Evolutionary conservation across 202 grass and related monocot species (phyloP).

Genomic region (Setaria viridis): DNA sequence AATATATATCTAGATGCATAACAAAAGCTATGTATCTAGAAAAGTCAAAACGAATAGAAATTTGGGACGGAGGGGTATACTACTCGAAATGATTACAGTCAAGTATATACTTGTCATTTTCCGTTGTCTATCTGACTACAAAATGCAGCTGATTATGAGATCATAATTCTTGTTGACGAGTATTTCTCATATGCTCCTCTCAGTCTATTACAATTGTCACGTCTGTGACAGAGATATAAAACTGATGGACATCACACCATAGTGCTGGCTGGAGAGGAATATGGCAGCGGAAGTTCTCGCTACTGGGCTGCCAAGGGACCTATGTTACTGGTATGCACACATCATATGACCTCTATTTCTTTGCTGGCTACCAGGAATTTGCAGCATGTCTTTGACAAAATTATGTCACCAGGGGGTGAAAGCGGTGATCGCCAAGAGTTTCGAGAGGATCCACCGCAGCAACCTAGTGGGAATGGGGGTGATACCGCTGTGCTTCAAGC

Average conservation of each 20-base stretch:
- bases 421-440: conserved; percentile 94
- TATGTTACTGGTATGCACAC: conserved; percentile 66
- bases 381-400: conserved; percentile 2
- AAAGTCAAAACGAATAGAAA: too few species aligned
- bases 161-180: neutral
- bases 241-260: conserved; percentile 73
- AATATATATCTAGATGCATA: too few species aligned
- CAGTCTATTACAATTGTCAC: neutral
- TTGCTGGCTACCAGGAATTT: neutral
- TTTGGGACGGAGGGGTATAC: neutral
- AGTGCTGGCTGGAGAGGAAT: conserved; percentile 88
- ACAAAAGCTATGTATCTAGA: too few species aligned
- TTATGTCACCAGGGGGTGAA: conserved; percentile 79
- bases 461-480: conserved; percentile 97
- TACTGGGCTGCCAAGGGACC: conserved; percentile 97
- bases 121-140: neutral
- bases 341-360: conserved; percentile 12
- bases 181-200: neutral
- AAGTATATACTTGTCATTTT: neutral
- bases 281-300: conserved; percentile 92
- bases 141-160: neutral
- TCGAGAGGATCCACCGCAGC: conserved; percentile 94
- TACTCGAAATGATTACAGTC: neutral
- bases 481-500: conserved; percentile 79
- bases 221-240: conserved; percentile 78